phyloP scores from a whole-genome alignment of 495 filamentous ascomycete genomes.

The Neurospora terricola region DNA sequence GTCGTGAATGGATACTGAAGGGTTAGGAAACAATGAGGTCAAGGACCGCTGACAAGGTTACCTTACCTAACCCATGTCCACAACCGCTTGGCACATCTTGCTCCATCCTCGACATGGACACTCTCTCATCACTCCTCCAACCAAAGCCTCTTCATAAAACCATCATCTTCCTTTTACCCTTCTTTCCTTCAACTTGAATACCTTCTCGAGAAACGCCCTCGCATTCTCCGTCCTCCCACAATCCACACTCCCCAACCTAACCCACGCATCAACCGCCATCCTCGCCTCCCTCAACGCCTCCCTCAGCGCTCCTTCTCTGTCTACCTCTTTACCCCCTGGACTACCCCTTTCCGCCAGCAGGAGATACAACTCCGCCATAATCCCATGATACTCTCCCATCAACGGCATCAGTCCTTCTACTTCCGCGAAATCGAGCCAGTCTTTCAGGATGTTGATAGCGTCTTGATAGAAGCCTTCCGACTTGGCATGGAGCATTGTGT shows the following conservation, averaged over 20 bases:
- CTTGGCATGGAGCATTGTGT: conserved; percentile 22
- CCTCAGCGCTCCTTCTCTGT: conserved; percentile 11
- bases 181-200: conserved; percentile 6
- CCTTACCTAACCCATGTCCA: background rate
- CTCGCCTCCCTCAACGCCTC: conserved; percentile 25
- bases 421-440: conserved; percentile 22
- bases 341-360: conserved; percentile 23
- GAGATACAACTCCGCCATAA: conserved; percentile 26
- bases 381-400: conserved; percentile 27
- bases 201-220: conserved; percentile 9
- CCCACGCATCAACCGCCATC: conserved; percentile 28
- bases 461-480: conserved; percentile 21
- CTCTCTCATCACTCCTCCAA: background rate
- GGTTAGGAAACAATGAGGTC: background rate
- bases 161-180: background rate
- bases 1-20: background rate
- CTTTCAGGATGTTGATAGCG: conserved; percentile 24
- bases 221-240: conserved; percentile 19
- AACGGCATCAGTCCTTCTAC: conserved; percentile 24
- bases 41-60: background rate
- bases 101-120: background rate
- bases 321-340: background rate
- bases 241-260: conserved; percentile 27
- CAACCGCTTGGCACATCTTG: background rate
- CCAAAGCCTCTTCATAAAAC: background rate